These are phyloP conservation scores for Senna tora DNA, from an alignment of 306 rosid species.

Conservation along the genomic window DNA sequence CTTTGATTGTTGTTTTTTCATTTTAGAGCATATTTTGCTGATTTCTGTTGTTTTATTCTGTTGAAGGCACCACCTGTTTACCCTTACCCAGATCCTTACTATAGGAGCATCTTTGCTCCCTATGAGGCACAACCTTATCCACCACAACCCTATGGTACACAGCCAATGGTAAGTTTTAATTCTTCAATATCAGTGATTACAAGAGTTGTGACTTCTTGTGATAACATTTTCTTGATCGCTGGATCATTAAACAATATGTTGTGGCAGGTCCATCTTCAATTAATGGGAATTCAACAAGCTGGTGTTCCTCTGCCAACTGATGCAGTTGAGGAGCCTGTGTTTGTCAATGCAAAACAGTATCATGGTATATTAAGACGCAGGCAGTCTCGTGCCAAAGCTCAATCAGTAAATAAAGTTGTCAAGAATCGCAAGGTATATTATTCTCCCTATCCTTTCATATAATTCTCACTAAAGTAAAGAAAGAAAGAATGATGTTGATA, in stretches of 20 bases:
- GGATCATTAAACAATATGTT: conserved; percentile 31
- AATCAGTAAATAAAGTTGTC: conserved; percentile 75
- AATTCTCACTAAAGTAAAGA: conserved; percentile 5
- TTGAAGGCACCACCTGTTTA: conserved; percentile 80
- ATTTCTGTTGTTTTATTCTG: conserved; percentile 35
- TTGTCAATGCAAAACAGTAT: conserved; percentile 81
- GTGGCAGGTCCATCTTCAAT: conserved; percentile 81
- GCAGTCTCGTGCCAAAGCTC: conserved; percentile 85
- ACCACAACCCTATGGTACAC: conserved; percentile 82
- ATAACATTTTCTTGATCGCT: conserved; percentile 9
- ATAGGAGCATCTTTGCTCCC: conserved; percentile 94
- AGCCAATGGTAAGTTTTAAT: conserved; percentile 73
- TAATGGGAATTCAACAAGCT: conserved; percentile 86
- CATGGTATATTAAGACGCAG: conserved; percentile 77
- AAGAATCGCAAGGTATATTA: conserved; percentile 78
- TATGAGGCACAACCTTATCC: conserved; percentile 81
- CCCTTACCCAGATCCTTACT: conserved; percentile 95
- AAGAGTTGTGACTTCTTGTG: conserved; percentile 8
- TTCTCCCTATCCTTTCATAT: background rate
- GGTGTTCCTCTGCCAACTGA: conserved; percentile 79
- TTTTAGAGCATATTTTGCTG: background rate
- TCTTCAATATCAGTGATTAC: conserved; percentile 12
- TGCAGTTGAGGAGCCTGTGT: conserved; percentile 80
- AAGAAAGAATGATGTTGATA: conserved; percentile 19
- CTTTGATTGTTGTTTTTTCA: too few species aligned